Conservation (phyloP, 1,284 basidiomycete genomes). For the Ustilago xerochloae region DNA sequence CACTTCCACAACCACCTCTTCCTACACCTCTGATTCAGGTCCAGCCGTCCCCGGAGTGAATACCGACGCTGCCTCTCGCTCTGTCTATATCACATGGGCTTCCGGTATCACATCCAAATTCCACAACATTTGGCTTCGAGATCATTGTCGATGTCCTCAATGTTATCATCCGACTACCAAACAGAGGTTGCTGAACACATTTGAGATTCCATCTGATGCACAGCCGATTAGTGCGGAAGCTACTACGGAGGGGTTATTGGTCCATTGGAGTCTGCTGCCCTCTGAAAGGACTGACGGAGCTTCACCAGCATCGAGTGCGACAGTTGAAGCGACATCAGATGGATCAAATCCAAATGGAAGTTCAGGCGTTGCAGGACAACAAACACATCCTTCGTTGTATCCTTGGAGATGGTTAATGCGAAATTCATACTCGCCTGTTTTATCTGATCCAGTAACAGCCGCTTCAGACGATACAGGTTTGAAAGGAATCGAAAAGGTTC, state of each 20-base stretch:
- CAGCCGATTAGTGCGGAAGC: conserved; percentile 75
- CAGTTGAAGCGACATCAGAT: background rate
- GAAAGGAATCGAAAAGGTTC: conserved; percentile 64
- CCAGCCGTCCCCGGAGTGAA: conserved; percentile 30
- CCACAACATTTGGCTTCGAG: conserved; percentile 79
- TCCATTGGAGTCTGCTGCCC: conserved; percentile 71
- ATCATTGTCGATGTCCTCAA: conserved; percentile 87
- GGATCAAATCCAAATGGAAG: background rate
- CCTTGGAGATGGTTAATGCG: conserved; percentile 85
- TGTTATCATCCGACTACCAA: conserved; percentile 92
- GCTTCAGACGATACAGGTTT: conserved; percentile 24
- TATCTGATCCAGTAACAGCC: conserved; percentile 72
- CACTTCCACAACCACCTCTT: background rate
- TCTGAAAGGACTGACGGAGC: conserved; percentile 29
- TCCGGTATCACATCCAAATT: conserved; percentile 46
- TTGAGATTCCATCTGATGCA: conserved; percentile 83
- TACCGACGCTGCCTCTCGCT: conserved; percentile 21
- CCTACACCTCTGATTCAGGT: conserved; percentile 23
- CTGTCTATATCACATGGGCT: conserved; percentile 46
- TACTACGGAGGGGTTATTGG: conserved; percentile 76
- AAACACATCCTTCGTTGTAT: conserved; percentile 81
- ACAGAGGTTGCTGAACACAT: conserved; percentile 87
- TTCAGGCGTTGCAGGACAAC: background rate
- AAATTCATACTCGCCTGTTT: conserved; percentile 80
- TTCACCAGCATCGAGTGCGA: background rate